Percentiles rank a stretch among this genome's conserved stretches.
Conservation (phyloP, 1,284 basidiomycete genomes). For the Grifola frondosa region DNA sequence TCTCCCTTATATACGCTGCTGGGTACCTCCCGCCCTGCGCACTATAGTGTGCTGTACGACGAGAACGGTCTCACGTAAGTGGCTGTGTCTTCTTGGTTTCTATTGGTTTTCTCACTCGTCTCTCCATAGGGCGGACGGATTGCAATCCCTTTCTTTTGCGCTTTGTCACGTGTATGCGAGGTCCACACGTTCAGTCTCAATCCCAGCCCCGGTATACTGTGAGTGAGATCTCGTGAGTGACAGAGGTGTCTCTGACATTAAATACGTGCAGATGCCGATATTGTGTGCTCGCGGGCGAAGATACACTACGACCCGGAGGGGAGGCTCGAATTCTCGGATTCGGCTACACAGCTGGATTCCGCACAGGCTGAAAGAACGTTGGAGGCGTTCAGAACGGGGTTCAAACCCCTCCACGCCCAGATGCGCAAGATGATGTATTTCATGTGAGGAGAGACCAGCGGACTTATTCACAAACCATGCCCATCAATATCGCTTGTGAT, state of each 20-base stretch:
- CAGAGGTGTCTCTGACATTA: conserved; percentile 2
- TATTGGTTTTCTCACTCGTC: conserved; percentile 5
- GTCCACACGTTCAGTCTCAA: conserved; percentile 78
- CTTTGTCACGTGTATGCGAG: conserved; percentile 80
- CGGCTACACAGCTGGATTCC: conserved; percentile 42
- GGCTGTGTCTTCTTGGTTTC: too few relatives aligned
- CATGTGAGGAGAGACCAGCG: too few relatives aligned
- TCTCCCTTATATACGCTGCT: conserved; percentile 32
- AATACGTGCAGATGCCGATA: conserved; percentile 65
- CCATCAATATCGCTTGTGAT: too few relatives aligned
- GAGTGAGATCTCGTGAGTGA: conserved; percentile 28
- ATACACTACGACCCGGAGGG: conserved; percentile 70
- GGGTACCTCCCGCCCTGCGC: conserved; percentile 50
- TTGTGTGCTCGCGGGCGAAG: conserved; percentile 73
- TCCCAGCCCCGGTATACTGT: conserved; percentile 83
- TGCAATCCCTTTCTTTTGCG: conserved; percentile 70
- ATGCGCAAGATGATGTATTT: conserved; percentile 42
- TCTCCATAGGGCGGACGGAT: conserved; percentile 51
- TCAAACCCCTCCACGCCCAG: conserved; percentile 57
- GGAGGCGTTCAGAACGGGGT: conserved; percentile 50
- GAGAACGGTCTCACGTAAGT: conserved; percentile 53
- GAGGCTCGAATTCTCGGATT: conserved; percentile 53
- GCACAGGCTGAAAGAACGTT: conserved; percentile 43
- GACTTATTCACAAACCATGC: too few relatives aligned
- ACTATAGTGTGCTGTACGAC: conserved; percentile 63